These are phyloP conservation scores for Starmerella bombi DNA, from an alignment of 805 yeast genomes.

Conservation along the genomic window DNA sequence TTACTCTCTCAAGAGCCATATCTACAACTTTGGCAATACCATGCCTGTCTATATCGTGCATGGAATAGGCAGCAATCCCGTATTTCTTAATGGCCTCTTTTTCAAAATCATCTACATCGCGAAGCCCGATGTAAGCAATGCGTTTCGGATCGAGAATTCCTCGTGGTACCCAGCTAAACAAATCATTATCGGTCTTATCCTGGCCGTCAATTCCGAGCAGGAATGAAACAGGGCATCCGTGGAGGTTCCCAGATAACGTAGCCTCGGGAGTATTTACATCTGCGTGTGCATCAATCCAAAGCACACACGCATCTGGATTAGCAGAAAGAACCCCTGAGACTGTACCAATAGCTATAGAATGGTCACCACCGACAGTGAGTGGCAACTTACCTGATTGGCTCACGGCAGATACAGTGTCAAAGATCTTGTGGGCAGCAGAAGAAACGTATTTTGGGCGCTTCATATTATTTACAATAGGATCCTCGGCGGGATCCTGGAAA, in stretches of 20 bases:
- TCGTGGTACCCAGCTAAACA: constrained; percentile 69
- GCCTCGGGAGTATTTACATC: constrained; percentile 83
- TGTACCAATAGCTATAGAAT: constrained; percentile 89
- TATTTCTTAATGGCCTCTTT: constrained; percentile 55
- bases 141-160: constrained; percentile 46
- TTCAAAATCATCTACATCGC: constrained; percentile 87
- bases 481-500: constrained; percentile 28
- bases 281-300: constrained; percentile 98
- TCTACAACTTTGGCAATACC: constrained; percentile 87
- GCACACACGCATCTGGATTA: constrained; percentile 74
- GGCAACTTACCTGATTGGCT: constrained; percentile 46
- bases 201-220: constrained; percentile 62
- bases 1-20: constrained; percentile 71
- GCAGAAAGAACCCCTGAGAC: constrained; percentile 67
- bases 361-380: constrained; percentile 90
- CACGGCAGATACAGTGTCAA: constrained; percentile 43
- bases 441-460: constrained; percentile 72
- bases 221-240: constrained; percentile 93
- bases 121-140: constrained; percentile 82
- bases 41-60: constrained; percentile 91
- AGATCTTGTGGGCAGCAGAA: constrained; percentile 51
- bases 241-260: constrained; percentile 80
- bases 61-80: constrained; percentile 72
- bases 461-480: constrained; percentile 43
- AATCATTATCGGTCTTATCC: constrained; percentile 53